Base-by-base conservation (phyloP, 2,329 filamentous ascomycete genomes). In the Fusarium sp. region DNA sequence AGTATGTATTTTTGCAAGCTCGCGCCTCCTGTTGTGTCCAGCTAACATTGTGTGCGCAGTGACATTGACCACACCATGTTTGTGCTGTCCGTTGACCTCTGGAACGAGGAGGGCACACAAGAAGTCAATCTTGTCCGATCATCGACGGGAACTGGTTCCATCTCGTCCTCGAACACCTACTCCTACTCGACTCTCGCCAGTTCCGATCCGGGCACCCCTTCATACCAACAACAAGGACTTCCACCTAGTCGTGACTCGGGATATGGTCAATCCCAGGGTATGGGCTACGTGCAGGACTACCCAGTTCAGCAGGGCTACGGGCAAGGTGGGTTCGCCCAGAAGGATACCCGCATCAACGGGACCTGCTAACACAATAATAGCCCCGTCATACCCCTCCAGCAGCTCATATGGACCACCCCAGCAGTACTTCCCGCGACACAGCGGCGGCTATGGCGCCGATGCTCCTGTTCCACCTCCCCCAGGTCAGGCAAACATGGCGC, bases 141-240 rank as follows among this genome's bases (percentile, higher is more conserved):
- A 55, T 87, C 85, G 1, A 89, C 88, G 65, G 88, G 87, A 25
- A 85, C 85, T 3, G 92, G 93, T 1, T 93, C 92, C 13, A 97
- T 97, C 74, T 92, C 90, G 3, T 91, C 91, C 4, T 92, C 92
- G 8, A 91, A 91, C 8, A 90, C 91, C 4, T 91, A 91, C 6
- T 93, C 93, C 1, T 97, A 92, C 76, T 88, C 76, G 14, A 62
- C 74, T 3, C 40, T 87, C 84, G 62, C 83, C 79, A 59, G 78
- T 75, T 69, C 77, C 31, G 78, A 80, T 38, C 59, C 73, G 9
- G 65, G 68, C 3, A 65, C 71, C 23, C 44, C 70, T 14, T 65
- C 74, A 6, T 79, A 80, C 55, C 71, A 77, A 14, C 77, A 79
- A 20, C 78, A 79, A 62, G 76, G 81, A 18, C 70, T 81, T 25